These are phyloP conservation scores for Ustilago tritici DNA, from an alignment of 1,284 basidiomycete species.

Conservation along the genomic window DNA sequence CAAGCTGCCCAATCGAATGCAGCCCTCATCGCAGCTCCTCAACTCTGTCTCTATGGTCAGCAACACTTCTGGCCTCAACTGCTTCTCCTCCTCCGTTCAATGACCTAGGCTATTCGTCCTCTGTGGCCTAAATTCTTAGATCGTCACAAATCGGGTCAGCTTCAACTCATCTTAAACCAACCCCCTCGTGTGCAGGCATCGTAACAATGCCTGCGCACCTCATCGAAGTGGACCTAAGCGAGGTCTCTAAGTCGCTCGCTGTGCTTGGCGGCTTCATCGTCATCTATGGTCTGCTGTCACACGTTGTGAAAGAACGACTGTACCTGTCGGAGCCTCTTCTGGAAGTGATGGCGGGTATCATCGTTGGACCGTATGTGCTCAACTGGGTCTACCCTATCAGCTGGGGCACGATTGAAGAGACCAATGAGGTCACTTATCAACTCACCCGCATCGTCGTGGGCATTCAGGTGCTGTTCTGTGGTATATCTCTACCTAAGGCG, in stretches of 20 bases:
- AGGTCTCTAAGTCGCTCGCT: constrained; percentile 62
- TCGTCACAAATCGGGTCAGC: not conserved
- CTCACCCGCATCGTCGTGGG: constrained; percentile 69
- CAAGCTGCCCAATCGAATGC: constrained; percentile 25
- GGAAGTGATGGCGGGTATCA: constrained; percentile 63
- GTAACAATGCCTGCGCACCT: constrained; percentile 45
- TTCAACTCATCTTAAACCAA: not conserved
- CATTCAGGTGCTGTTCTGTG: constrained; percentile 70
- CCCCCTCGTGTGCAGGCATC: not conserved
- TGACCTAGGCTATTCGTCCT: constrained; percentile 41
- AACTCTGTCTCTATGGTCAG: constrained; percentile 26
- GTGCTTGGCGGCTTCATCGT: constrained; percentile 67
- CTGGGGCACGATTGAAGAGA: constrained; percentile 56
- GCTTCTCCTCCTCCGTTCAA: constrained; percentile 30
- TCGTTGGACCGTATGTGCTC: constrained; percentile 65
- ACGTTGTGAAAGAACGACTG: constrained; percentile 64
- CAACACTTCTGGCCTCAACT: constrained; percentile 26
- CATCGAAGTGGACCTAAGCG: constrained; percentile 59
- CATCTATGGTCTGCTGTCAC: constrained; percentile 66
- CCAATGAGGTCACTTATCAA: constrained; percentile 70
- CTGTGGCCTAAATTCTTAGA: constrained; percentile 26
- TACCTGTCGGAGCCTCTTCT: constrained; percentile 68
- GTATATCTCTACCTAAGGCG: constrained; percentile 70
- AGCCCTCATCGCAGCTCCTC: constrained; percentile 25
- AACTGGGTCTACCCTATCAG: constrained; percentile 65